Evolutionary conservation across 129 eudicot species (phyloP).

Genomic region (Lonicera japonica): DNA sequence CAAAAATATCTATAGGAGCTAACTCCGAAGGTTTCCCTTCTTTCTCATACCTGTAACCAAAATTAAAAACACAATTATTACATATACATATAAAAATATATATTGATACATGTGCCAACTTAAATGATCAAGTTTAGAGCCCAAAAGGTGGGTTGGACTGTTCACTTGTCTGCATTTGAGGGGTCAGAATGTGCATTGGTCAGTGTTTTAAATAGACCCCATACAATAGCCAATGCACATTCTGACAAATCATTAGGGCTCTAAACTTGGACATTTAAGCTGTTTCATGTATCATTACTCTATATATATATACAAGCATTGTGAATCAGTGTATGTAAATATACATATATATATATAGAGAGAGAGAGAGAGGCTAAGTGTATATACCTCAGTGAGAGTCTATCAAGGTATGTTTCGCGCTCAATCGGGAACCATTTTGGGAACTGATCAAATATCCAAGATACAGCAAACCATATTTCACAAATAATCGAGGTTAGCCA

Average conservation of each 20-base stretch:
- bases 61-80: not conserved
- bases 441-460: conserved; percentile 87
- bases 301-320: not conserved
- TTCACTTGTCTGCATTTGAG: no score
- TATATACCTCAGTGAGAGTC: conserved; percentile 71
- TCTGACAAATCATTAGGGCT: no score
- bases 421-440: conserved; percentile 82
- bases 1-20: conserved; percentile 69
- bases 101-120: no score
- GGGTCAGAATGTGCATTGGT: no score
- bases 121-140: no score
- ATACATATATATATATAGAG: not conserved
- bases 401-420: conserved; percentile 85
- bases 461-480: conserved; percentile 88
- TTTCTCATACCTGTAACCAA: conserved; percentile 66
- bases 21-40: conserved; percentile 87
- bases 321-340: no score
- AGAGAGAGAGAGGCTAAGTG: not conserved
- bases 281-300: no score
- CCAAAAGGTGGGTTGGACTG: no score
- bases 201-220: no score
- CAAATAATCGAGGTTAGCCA: conserved; percentile 85
- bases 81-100: no score
- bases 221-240: no score
- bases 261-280: no score